These are phyloP conservation scores for Podospora sp. DNA, from an alignment of 495 filamentous ascomycete species.

Conservation along the genomic window DNA sequence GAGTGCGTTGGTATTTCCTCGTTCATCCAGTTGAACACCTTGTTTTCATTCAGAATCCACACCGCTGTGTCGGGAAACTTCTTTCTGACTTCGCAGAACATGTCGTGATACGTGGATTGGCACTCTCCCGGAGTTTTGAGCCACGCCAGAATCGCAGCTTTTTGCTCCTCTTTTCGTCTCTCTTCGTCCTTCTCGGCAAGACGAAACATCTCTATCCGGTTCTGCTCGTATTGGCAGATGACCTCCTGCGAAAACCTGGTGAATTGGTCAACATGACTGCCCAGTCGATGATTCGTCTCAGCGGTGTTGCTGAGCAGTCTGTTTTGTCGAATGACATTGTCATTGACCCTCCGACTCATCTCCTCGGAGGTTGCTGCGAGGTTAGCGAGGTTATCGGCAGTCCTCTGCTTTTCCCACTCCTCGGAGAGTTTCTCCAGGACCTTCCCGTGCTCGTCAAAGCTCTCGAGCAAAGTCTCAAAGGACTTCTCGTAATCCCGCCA, in stretches of 20 bases:
- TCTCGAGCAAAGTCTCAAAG: slow-evolving; percentile 39
- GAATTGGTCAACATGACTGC: not conserved
- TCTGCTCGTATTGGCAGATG: slow-evolving; percentile 27
- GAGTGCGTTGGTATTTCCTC: slow-evolving; percentile 19
- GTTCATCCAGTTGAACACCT: slow-evolving; percentile 38
- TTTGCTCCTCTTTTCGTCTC: slow-evolving; percentile 24
- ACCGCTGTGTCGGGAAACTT: slow-evolving; percentile 32
- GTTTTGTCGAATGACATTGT: not conserved
- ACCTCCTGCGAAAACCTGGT: slow-evolving; percentile 3
- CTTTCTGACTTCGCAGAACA: slow-evolving; percentile 31
- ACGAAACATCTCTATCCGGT: slow-evolving; percentile 12
- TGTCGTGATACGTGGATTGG: slow-evolving; percentile 35
- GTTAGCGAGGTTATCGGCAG: not conserved
- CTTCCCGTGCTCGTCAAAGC: slow-evolving; percentile 40
- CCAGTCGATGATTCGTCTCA: slow-evolving; percentile 16
- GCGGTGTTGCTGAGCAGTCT: slow-evolving; percentile 17
- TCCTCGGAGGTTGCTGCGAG: slow-evolving; percentile 1
- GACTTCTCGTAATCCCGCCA: slow-evolving; percentile 46
- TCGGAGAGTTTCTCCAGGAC: slow-evolving; percentile 40
- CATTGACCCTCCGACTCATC: slow-evolving; percentile 14
- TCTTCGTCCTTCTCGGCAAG: slow-evolving; percentile 21
- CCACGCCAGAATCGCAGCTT: slow-evolving; percentile 35
- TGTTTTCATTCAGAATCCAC: slow-evolving; percentile 40
- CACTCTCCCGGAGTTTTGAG: slow-evolving; percentile 33
- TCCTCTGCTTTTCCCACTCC: slow-evolving; percentile 19